Percentiles rank a stretch among this genome's conserved stretches.
These are phyloP conservation scores for Jatropha multifida DNA, from an alignment of 441 rosid species.

Conservation along the genomic window DNA sequence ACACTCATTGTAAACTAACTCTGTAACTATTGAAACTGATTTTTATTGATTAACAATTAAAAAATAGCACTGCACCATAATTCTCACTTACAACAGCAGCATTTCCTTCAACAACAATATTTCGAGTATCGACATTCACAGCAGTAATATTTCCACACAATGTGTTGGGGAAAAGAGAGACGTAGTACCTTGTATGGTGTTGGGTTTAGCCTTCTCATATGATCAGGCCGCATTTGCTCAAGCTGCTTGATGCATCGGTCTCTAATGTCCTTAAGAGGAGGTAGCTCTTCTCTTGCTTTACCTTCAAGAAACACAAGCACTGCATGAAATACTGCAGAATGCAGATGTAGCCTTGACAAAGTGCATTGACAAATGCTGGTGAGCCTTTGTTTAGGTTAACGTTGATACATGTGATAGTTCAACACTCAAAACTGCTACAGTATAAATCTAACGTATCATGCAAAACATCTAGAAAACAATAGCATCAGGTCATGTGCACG, in stretches of 20 bases:
- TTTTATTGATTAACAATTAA: too few relatives aligned
- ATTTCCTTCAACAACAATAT: too few relatives aligned
- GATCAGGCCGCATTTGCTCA: slow-evolving; percentile 92
- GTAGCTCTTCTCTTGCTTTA: slow-evolving; percentile 60
- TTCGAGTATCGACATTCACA: too few relatives aligned
- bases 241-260: slow-evolving; percentile 79
- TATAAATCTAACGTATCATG: not conserved
- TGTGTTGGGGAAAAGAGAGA: not conserved
- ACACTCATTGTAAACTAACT: too few relatives aligned
- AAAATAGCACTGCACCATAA: too few relatives aligned
- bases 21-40: too few relatives aligned
- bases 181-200: slow-evolving; percentile 85
- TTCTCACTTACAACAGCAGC: too few relatives aligned
- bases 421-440: not conserved
- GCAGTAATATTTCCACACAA: too few relatives aligned
- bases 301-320: slow-evolving; percentile 33
- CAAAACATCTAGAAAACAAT: not conserved
- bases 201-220: slow-evolving; percentile 94
- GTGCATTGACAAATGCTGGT: not conserved
- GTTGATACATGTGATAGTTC: not conserved
- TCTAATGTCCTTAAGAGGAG: slow-evolving; percentile 62
- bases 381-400: not conserved
- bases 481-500: not conserved
- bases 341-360: not conserved
- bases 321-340: not conserved